phyloP scores from a whole-genome alignment of 2,329 filamentous ascomycete genomes.

The Ustulina deusta region DNA sequence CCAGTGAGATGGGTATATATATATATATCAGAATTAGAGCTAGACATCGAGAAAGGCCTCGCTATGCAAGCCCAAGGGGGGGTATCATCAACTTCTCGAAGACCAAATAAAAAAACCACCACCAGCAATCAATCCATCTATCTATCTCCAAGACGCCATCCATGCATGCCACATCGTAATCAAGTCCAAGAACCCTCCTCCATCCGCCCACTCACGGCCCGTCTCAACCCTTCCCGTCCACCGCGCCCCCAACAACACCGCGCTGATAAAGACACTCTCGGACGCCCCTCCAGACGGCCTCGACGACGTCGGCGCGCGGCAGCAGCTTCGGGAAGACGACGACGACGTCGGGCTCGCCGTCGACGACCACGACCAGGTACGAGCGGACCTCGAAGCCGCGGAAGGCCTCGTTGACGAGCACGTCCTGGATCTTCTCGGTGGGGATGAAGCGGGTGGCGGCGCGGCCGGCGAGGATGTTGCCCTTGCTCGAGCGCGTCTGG shows the following conservation, averaged over 20 bases:
- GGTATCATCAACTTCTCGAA: slow-evolving; percentile 34
- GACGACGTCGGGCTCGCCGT: slow-evolving; percentile 87
- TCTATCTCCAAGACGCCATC: slow-evolving; percentile 17
- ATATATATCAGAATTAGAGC: slow-evolving; percentile 6
- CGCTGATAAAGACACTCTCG: slow-evolving; percentile 83
- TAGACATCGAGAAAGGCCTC: slow-evolving; percentile 14
- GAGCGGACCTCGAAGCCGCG: slow-evolving; percentile 90
- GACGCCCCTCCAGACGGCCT: slow-evolving; percentile 90
- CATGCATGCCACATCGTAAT: background rate
- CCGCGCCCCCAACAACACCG: slow-evolving; percentile 46
- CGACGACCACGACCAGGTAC: slow-evolving; percentile 89
- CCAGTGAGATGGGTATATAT: background rate
- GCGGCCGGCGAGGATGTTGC: slow-evolving; percentile 43
- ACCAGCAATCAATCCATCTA: too few relatives aligned
- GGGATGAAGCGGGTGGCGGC: slow-evolving; percentile 76
- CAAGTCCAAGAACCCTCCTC: background rate
- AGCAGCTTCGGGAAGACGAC: slow-evolving; percentile 92
- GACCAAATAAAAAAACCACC: slow-evolving; percentile 4
- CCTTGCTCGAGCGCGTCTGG: slow-evolving; percentile 78
- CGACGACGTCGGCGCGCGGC: slow-evolving; percentile 79
- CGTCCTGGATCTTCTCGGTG: slow-evolving; percentile 90
- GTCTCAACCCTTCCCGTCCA: slow-evolving; percentile 13
- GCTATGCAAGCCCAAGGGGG: slow-evolving; percentile 19
- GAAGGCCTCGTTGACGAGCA: slow-evolving; percentile 96
- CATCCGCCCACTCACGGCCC: background rate